Conservation (phyloP, 2,329 filamentous ascomycete species). For the Monosporascus sp. region DNA sequence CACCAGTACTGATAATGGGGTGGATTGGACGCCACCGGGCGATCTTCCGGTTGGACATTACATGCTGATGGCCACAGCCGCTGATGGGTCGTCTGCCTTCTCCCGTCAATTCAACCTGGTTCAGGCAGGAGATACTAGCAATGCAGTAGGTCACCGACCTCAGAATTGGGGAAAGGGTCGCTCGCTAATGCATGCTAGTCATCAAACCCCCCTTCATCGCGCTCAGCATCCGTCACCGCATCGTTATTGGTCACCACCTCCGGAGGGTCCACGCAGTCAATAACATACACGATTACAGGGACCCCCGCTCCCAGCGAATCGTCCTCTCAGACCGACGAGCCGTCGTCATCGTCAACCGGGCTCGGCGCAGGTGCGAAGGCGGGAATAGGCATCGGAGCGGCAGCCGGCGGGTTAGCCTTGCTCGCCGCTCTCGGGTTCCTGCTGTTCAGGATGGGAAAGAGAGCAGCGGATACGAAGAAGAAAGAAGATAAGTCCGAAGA, state of each 20-base stretch:
- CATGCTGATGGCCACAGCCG: background rate
- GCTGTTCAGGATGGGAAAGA: conserved; percentile 2
- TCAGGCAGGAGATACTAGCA: background rate
- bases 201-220: background rate
- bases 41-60: conserved; percentile 1
- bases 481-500: background rate
- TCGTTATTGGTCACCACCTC: background rate
- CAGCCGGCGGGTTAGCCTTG: background rate
- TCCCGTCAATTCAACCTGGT: background rate
- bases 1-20: background rate
- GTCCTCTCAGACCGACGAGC: background rate
- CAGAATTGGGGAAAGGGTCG: background rate
- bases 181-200: background rate
- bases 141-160: background rate
- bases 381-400: conserved; percentile 1
- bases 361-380: conserved; percentile 2
- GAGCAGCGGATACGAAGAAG: background rate
- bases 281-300: background rate
- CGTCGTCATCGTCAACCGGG: background rate
- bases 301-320: background rate
- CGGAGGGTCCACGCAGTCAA: background rate
- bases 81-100: background rate
- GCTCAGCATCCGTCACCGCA: background rate
- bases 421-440: background rate
- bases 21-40: background rate